Percentiles rank a stretch among this genome's conserved stretches.
These are phyloP conservation scores for Boletus tylopilopsis DNA, from an alignment of 768 basidiomycete species.

Conservation along the genomic window DNA sequence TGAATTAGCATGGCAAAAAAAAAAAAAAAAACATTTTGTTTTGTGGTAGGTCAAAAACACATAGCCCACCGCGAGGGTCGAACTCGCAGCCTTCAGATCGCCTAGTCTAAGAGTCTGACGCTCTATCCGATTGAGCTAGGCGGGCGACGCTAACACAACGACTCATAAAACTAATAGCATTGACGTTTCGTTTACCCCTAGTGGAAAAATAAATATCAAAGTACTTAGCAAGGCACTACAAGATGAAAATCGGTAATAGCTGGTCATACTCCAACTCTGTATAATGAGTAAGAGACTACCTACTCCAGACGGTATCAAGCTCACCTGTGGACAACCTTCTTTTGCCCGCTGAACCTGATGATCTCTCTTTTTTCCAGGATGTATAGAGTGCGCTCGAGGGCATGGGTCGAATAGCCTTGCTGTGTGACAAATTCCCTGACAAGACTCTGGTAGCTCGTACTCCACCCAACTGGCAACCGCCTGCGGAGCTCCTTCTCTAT, in stretches of 20 bases:
- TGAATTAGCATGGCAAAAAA: no score
- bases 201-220: no score
- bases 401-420: slow-evolving; percentile 87
- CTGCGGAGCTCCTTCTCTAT: slow-evolving; percentile 87
- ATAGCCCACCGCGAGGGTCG: slow-evolving; percentile 62
- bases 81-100: slow-evolving; percentile 62
- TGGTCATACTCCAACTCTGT: slow-evolving; percentile 30
- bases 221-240: background rate
- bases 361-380: slow-evolving; percentile 94
- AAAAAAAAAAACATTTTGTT: no score
- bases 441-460: slow-evolving; percentile 91
- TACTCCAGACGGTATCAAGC: background rate
- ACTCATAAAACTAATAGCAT: background rate
- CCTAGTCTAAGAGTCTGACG: slow-evolving; percentile 58
- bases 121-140: slow-evolving; percentile 70
- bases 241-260: background rate
- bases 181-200: background rate
- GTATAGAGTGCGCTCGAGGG: slow-evolving; percentile 86
- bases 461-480: slow-evolving; percentile 91
- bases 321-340: slow-evolving; percentile 54
- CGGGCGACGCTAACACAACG: slow-evolving; percentile 32
- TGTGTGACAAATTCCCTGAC: slow-evolving; percentile 91
- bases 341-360: slow-evolving; percentile 66
- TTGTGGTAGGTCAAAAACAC: background rate
- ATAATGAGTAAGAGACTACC: slow-evolving; percentile 1